Conservation (phyloP, 176 grass and related monocot species). For the Triticum aestivum region IWGSC_CS_RefSeq_v2.1 NC_057794.1:476066625-476067124, state of each 20-base stretch:
- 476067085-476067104: not conserved
- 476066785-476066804: too few relatives aligned
- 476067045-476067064: not conserved
- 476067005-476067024: not conserved
- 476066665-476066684: too few relatives aligned
- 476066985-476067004: too few relatives aligned
- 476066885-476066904: not conserved
- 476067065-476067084: not conserved
- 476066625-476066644: too few relatives aligned
- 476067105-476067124: not conserved
- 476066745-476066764: too few relatives aligned
- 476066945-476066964: not conserved
- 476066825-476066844: too few relatives aligned
- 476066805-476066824: too few relatives aligned
- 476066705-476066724: too few relatives aligned
- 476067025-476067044: not conserved
- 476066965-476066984: not conserved
- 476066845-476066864: not conserved
- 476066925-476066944: not conserved
- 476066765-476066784: too few relatives aligned
- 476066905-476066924: not conserved
- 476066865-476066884: not conserved
- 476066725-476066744: too few relatives aligned
- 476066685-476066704: too few relatives aligned
- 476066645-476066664: too few relatives aligned